These are phyloP conservation scores for Fusarium secorum DNA, from an alignment of 2,329 filamentous ascomycete species.

Conservation along the genomic window DNA sequence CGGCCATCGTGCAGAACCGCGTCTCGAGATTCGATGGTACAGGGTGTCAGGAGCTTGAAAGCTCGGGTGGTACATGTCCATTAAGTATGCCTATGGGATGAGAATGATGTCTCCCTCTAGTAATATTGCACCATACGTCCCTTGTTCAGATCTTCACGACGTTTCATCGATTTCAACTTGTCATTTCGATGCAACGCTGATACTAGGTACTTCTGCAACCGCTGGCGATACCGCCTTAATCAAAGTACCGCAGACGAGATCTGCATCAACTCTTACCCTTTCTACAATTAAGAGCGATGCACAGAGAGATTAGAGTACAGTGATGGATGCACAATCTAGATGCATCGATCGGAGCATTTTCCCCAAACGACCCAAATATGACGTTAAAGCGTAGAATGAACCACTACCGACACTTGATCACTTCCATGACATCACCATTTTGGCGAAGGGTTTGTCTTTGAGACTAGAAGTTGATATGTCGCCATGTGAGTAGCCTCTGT, in stretches of 20 bases:
- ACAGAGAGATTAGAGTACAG: background rate
- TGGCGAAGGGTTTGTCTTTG: background rate
- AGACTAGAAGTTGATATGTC: background rate
- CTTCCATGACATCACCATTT: conserved; percentile 12
- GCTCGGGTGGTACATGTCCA: rapidly evolving
- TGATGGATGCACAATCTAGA: background rate
- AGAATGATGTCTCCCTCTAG: background rate
- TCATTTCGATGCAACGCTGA: background rate
- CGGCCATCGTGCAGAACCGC: background rate
- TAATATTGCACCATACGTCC: conserved; percentile 23
- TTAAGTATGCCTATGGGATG: background rate
- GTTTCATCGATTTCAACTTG: conserved; percentile 6
- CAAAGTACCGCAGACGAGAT: background rate
- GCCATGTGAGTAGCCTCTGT: conserved; percentile 21
- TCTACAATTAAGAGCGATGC: background rate
- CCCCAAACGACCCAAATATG: background rate
- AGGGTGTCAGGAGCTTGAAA: rapidly evolving
- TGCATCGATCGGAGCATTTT: background rate
- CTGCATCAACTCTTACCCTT: background rate
- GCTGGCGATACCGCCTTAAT: rapidly evolving
- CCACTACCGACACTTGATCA: rapidly evolving
- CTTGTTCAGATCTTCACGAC: background rate
- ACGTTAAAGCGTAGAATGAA: background rate
- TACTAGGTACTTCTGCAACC: background rate
- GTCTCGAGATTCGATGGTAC: background rate